A percentile compares a stretch with the other conserved stretches of the same genome.
These are phyloP conservation scores for Metschnikowia chrysomelidarum DNA, from an alignment of 805 yeast species.

Conservation along the genomic window DNA sequence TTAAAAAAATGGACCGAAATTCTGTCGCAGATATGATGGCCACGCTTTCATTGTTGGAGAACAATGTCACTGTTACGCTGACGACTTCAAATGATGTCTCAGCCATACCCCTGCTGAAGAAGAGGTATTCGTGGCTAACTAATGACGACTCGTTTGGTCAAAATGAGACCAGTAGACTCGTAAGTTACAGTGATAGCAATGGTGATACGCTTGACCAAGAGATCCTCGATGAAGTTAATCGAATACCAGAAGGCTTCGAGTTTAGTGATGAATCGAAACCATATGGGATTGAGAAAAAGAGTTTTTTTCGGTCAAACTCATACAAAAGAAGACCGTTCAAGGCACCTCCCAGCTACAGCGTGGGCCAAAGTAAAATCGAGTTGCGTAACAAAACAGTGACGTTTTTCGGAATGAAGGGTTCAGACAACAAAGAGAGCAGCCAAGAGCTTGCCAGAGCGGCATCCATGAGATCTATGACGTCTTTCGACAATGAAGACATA, in stretches of 20 bases:
- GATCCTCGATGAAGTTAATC: constrained; percentile 35
- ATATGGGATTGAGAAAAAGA: constrained; percentile 1
- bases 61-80: constrained; percentile 3
- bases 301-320: constrained; percentile 36
- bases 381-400: constrained; percentile 42
- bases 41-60: constrained; percentile 23
- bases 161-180: constrained; percentile 1
- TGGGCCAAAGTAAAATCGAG: constrained; percentile 33
- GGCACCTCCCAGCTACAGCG: constrained; percentile 22
- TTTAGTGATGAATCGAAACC: constrained; percentile 25
- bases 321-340: constrained; percentile 37
- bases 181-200: constrained; percentile 2
- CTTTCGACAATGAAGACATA: constrained; percentile 26
- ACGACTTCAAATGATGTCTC: background rate
- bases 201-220: constrained; percentile 24
- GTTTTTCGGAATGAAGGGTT: constrained; percentile 31
- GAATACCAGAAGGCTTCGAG: constrained; percentile 39
- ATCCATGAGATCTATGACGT: constrained; percentile 29
- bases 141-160: constrained; percentile 26
- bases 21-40: constrained; percentile 33
- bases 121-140: constrained; percentile 30
- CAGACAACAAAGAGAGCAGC: constrained; percentile 16
- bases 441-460: constrained; percentile 28
- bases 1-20: constrained; percentile 15
- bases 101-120: constrained; percentile 2